Evolutionary conservation across 495 filamentous ascomycete genomes (phyloP).

Genomic region (Penicillium chermesinum): DNA sequence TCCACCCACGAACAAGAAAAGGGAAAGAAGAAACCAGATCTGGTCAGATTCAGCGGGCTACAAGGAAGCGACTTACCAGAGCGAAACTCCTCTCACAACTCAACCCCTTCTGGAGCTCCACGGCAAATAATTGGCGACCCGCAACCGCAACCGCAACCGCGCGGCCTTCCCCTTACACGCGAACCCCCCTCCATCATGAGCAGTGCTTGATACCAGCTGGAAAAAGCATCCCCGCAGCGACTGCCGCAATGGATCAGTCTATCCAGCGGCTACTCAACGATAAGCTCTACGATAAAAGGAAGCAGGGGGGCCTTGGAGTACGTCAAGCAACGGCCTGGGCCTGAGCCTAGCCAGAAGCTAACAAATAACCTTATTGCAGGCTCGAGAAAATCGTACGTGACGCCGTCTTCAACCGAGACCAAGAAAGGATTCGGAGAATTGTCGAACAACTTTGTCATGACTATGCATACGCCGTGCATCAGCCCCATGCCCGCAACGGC

Average conservation of each 20-base stretch:
- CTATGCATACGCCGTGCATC: conserved; percentile 95
- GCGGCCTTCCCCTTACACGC: conserved; percentile 3
- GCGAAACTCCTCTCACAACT: too few relatives aligned
- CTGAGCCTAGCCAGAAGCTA: conserved; percentile 7
- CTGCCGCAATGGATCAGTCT: conserved; percentile 68
- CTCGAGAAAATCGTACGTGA: conserved; percentile 90
- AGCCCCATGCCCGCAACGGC: conserved; percentile 94
- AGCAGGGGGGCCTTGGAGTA: conserved; percentile 96
- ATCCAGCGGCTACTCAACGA: conserved; percentile 91
- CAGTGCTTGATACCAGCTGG: conserved; percentile 27
- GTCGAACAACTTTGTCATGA: conserved; percentile 96
- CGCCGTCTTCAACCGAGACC: conserved; percentile 66
- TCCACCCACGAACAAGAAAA: not conserved
- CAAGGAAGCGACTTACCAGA: too few relatives aligned
- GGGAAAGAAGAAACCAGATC: not conserved
- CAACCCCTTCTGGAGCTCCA: conserved; percentile 1
- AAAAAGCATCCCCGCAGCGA: conserved; percentile 23
- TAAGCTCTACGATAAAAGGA: conserved; percentile 97
- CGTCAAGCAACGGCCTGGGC: conserved; percentile 24
- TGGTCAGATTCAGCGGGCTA: not conserved
- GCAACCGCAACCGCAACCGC: not conserved
- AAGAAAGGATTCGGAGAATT: conserved; percentile 73
- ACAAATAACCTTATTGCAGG: conserved; percentile 38
- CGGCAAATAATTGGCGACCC: too few relatives aligned
- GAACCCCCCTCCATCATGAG: conserved; percentile 28